Evolutionary conservation across 2,329 filamentous ascomycete genomes (phyloP), one percentile per base, ranked within the genome.

Genomic region (Parastagonospora nodorum): DNA sequence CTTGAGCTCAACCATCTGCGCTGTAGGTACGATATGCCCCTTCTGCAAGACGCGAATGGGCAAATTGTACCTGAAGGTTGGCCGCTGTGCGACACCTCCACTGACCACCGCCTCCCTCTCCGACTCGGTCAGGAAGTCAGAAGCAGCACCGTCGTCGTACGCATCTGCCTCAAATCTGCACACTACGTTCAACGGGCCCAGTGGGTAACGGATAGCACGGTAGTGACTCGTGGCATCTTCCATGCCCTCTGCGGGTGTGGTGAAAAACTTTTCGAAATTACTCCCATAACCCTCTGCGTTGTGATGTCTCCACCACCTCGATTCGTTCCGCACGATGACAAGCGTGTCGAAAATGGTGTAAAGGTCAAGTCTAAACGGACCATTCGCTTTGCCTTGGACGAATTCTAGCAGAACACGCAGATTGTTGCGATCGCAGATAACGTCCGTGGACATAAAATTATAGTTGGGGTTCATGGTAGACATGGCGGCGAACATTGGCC

Each of bases 381-480:
- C 61, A 12, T 61, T 64, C 10, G 52, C 33, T 45, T 62, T 66
- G 2, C 64, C 66, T 48, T 63, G 57, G 2, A 58, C 51, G 8
- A 65, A 67, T 28, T 67, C 66, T 1, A 69, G 54, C 0, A 70
- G 55, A 2, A 55, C 48, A 8, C 67, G 65, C 2, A 70, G 54
- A 24, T 63, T 68, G 50, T 69, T 70, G 2, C 67, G 63, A 19
- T 70, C 66, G 5, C 63, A 64, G 14, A 70, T 50, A 2, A 70
- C 46, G 27, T 69, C 67, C 19, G 67, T 38, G 27, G 64, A 45
- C 14, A 50, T 54, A 38, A 69, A 60, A 5, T 53, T 42, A 37
- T 51, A 63, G 9, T 49, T 36, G 4, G 65, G 59, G 9, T 63
- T 64, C 61, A 68, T 65, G 14, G 58, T 36, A 8, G 42, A 48